These are phyloP conservation scores for Fusarium marasasianum DNA, from an alignment of 2,329 filamentous ascomycete species.

Conservation along the genomic window DNA sequence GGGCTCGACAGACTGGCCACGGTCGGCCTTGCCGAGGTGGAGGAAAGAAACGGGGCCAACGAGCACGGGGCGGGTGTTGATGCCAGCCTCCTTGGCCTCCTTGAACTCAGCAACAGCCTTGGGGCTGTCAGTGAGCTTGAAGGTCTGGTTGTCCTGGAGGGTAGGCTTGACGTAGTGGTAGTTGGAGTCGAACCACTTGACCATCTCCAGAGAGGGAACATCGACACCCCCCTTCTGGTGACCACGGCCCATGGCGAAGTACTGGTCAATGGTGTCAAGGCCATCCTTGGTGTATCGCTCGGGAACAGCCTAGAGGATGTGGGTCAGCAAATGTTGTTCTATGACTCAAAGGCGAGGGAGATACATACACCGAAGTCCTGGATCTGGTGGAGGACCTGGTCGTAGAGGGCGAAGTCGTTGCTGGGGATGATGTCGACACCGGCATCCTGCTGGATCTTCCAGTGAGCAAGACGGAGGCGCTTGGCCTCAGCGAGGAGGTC, in stretches of 20 bases:
- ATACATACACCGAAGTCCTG: conserved; percentile 90
- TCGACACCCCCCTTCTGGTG: conserved; percentile 95
- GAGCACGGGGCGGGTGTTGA: conserved; percentile 91
- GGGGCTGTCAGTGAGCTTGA: conserved; percentile 86
- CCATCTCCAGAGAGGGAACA: conserved; percentile 96
- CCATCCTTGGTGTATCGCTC: conserved; percentile 93
- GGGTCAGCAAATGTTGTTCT: conserved; percentile 17
- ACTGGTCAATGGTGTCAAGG: conserved; percentile 90
- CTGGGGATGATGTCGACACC: conserved; percentile 97
- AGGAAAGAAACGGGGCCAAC: conserved; percentile 98
- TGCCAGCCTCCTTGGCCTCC: conserved; percentile 97
- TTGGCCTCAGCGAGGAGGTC: conserved; percentile 95
- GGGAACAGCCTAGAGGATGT: conserved; percentile 74
- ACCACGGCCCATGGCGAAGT: conserved; percentile 99
- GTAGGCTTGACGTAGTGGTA: conserved; percentile 99
- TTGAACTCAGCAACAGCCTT: conserved; percentile 96
- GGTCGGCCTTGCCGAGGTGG: conserved; percentile 96
- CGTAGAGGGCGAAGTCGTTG: conserved; percentile 99
- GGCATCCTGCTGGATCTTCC: conserved; percentile 99
- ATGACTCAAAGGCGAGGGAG: not conserved
- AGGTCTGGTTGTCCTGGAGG: conserved; percentile 94
- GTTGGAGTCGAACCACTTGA: conserved; percentile 99
- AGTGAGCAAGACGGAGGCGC: conserved; percentile 95
- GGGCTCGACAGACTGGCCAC: conserved; percentile 90
- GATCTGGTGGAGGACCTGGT: conserved; percentile 97